Evolutionary conservation across 106 monocot species (phyloP).

Genomic region (Iris macrosiphon): DNA sequence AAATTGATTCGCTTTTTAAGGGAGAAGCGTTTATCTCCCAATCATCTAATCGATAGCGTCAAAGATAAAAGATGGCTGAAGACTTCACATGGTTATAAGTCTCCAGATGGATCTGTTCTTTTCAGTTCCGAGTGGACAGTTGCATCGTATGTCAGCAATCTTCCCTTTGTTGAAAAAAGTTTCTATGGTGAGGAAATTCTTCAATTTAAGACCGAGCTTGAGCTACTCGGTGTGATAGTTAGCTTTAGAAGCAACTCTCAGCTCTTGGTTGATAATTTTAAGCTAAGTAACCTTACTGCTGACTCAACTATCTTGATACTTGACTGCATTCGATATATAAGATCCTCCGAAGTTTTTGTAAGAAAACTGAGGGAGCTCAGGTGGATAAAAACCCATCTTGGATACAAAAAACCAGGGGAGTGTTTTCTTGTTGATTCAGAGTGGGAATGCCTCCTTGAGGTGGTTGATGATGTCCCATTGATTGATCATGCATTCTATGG

Average conservation of each 20-base stretch:
- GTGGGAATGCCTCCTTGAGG: slow-evolving; percentile 32
- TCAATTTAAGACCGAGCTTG: slow-evolving; percentile 28
- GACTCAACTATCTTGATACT: slow-evolving; percentile 24
- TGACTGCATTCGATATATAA: slow-evolving; percentile 18
- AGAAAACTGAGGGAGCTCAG: slow-evolving; percentile 11
- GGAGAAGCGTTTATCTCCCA: slow-evolving; percentile 23
- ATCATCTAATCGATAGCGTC: slow-evolving; percentile 21
- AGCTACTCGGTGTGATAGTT: slow-evolving; percentile 33
- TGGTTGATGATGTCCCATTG: slow-evolving; percentile 24
- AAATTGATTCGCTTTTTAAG: slow-evolving; percentile 31
- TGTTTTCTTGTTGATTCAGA: slow-evolving; percentile 21
- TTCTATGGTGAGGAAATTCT: slow-evolving; percentile 30
- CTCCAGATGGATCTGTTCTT: slow-evolving; percentile 32
- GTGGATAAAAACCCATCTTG: slow-evolving; percentile 40
- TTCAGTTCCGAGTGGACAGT: slow-evolving; percentile 23
- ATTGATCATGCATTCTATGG: slow-evolving; percentile 41
- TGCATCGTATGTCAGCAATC: slow-evolving; percentile 22
- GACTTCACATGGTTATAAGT: slow-evolving; percentile 14
- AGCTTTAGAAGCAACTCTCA: slow-evolving; percentile 12
- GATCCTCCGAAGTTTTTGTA: slow-evolving; percentile 6
- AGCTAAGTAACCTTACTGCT: slow-evolving; percentile 5
- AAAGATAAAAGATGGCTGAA: slow-evolving; percentile 34
- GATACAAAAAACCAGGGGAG: slow-evolving; percentile 20
- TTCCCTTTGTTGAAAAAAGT: slow-evolving; percentile 34
- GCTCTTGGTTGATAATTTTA: slow-evolving; percentile 28